A percentile compares a stretch with the other conserved stretches of the same genome.
Conservation (phyloP, 768 basidiomycete species). For the Rossbeevera mucosa region DNA sequence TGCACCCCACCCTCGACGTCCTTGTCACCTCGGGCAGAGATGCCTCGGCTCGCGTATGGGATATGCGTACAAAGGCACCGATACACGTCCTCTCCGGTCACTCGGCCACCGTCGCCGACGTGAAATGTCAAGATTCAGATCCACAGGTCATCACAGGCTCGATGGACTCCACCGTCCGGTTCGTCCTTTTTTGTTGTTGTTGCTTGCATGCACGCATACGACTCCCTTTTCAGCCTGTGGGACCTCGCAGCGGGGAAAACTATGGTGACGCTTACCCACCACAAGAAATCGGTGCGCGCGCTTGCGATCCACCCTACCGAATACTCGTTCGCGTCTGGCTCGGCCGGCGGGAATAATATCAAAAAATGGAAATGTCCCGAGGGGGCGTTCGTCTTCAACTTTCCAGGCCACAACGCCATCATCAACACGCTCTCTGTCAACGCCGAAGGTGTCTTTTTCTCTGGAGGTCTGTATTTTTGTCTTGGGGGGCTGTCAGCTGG, state of each 20-base stretch:
- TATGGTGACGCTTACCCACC: conserved; percentile 95
- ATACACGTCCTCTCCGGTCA: conserved; percentile 93
- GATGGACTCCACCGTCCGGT: conserved; percentile 97
- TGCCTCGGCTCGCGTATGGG: conserved; percentile 97
- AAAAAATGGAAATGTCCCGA: conserved; percentile 99
- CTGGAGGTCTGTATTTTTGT: conserved; percentile 87
- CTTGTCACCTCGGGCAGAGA: conserved; percentile 95
- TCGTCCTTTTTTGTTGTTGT: conserved; percentile 18
- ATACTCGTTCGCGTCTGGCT: conserved; percentile 93
- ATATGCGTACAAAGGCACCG: conserved; percentile 97
- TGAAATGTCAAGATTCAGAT: conserved; percentile 94
- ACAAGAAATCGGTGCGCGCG: conserved; percentile 96
- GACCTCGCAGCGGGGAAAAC: conserved; percentile 98
- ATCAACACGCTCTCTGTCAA: conserved; percentile 96
- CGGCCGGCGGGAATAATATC: conserved; percentile 98
- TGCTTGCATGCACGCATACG: background rate
- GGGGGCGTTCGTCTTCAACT: conserved; percentile 94
- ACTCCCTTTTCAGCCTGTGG: conserved; percentile 62
- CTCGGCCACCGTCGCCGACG: conserved; percentile 91
- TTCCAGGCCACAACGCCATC: conserved; percentile 93
- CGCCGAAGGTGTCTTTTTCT: conserved; percentile 94
- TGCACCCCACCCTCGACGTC: conserved; percentile 95
- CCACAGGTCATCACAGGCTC: conserved; percentile 97
- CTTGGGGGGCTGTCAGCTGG: too few relatives aligned
- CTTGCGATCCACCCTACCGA: conserved; percentile 95